These are phyloP conservation scores for Trichosporon sp. DNA, from an alignment of 1,284 basidiomycete species.

Conservation along the genomic window DNA sequence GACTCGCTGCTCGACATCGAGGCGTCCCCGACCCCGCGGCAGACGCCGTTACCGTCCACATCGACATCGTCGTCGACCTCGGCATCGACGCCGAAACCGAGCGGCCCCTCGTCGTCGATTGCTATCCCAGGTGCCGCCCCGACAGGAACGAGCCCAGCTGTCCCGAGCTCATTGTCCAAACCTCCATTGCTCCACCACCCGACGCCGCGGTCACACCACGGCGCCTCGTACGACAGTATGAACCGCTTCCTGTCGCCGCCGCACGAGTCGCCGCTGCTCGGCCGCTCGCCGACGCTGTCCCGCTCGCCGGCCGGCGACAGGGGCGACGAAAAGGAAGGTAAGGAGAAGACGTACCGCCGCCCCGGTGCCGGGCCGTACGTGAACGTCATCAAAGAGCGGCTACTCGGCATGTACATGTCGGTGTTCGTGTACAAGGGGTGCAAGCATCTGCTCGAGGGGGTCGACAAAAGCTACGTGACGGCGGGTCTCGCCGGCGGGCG, in stretches of 20 bases:
- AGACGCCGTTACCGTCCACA: background rate
- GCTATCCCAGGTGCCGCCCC: background rate
- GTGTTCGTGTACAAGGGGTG: slow-evolving; percentile 52
- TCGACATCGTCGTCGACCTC: background rate
- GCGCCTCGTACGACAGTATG: background rate
- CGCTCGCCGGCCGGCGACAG: background rate
- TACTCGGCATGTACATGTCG: slow-evolving; percentile 55
- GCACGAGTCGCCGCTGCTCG: background rate
- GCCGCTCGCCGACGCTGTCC: background rate
- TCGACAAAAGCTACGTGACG: slow-evolving; percentile 55
- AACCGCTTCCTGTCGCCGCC: background rate
- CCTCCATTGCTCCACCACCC: background rate
- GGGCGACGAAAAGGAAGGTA: background rate
- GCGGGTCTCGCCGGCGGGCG: slow-evolving; percentile 56
- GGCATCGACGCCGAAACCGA: background rate
- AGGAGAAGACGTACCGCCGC: slow-evolving; percentile 6
- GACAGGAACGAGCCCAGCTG: background rate
- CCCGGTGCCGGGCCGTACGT: slow-evolving; percentile 50
- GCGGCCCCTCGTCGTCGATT: background rate
- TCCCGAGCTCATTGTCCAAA: background rate
- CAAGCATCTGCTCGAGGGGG: slow-evolving; percentile 49
- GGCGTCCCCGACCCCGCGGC: background rate
- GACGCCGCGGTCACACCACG: background rate
- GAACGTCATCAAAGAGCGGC: slow-evolving; percentile 55
- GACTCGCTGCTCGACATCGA: background rate